A percentile compares a stretch with the other conserved stretches of the same genome.
phyloP scores from a whole-genome alignment of 495 filamentous ascomycete species.

The Aspergillus baeticus region DNA sequence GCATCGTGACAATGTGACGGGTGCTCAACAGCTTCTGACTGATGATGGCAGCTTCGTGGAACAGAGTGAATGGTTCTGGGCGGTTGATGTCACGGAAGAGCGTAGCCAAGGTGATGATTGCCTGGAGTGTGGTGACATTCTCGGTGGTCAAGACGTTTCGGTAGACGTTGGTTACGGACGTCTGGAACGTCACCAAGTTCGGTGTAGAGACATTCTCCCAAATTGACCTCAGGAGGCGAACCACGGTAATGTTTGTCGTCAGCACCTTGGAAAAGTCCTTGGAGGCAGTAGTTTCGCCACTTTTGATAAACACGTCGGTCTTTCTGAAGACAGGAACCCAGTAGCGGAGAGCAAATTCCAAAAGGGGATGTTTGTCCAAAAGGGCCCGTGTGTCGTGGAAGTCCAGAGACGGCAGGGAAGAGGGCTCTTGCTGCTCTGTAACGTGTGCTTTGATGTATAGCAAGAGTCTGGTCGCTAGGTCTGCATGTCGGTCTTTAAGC shows the following conservation, averaged over 20 bases:
- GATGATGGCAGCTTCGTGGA: slow-evolving; percentile 25
- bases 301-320: slow-evolving; percentile 26
- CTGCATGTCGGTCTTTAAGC: slow-evolving; percentile 37
- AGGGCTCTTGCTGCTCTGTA: slow-evolving; percentile 30
- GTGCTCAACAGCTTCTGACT: slow-evolving; percentile 31
- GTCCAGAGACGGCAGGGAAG: slow-evolving; percentile 30
- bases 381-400: slow-evolving; percentile 26
- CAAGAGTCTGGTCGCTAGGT: slow-evolving; percentile 33
- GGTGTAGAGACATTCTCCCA: slow-evolving; percentile 32
- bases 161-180: slow-evolving; percentile 27
- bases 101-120: slow-evolving; percentile 18
- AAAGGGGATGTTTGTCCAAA: slow-evolving; percentile 27
- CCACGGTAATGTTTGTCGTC: slow-evolving; percentile 26
- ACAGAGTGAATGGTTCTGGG: slow-evolving; percentile 14
- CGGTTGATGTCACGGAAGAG: slow-evolving; percentile 18
- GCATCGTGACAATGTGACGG: slow-evolving; percentile 32
- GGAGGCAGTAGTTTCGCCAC: slow-evolving; percentile 26
- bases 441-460: slow-evolving; percentile 34
- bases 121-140: slow-evolving; percentile 22
- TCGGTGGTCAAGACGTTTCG: slow-evolving; percentile 30
- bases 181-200: slow-evolving; percentile 28
- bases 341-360: slow-evolving; percentile 39
- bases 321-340: slow-evolving; percentile 34
- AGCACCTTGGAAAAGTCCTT: slow-evolving; percentile 39
- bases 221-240: slow-evolving; percentile 30